Evolutionary conservation across 257 asterid species (phyloP), one percentile per base, ranked within the genome.

Genomic region (Scutellaria galericulata): DNA sequence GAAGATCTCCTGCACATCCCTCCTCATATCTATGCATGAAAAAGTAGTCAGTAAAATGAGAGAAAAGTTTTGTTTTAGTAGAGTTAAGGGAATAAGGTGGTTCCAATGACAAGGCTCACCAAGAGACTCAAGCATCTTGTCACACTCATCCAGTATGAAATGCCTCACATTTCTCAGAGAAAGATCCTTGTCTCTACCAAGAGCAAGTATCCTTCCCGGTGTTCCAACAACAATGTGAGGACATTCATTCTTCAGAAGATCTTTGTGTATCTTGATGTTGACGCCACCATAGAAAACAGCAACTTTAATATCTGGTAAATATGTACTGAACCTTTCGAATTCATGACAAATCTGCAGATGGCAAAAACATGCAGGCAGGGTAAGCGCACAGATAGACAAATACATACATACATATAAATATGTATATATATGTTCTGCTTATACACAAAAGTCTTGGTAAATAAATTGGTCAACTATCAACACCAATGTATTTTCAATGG

Each of bases 1-100:
- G 86, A 92, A 92, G 77, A 92, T 92, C 83, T 84, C 96, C 82
- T 92, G 98, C 45, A 92, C 98, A 64, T 92, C 98, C 84, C 88
- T 88, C 85, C 98, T 76, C 98, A 92, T 92, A 82, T 92, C 98
- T 92, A 82, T 10, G 54, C 22, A 79, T 13, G 7, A 27, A 64
- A 14, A 66, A 31, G 7, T 12, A 14, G 37, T 76, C 59, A 80
- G 52, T 6, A 72, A 48, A 51, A 51, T 7, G 15, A 60, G 8
- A 40, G 40, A 31, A 51, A 2, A 13, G 41, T 5, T 12, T 20
- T 20, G 13, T 9, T 42, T 12, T 54, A 59, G 9, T 31, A 6
- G 1, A 50, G 18, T 27, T 11, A 50, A 22, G 50, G 73, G 46
- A 54, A 54, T 20, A 31, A 35, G 56, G 56, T 14, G 10, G 14